Conservation (phyloP, 2,329 filamentous ascomycete species). For the Macrophomina tecta region DNA sequence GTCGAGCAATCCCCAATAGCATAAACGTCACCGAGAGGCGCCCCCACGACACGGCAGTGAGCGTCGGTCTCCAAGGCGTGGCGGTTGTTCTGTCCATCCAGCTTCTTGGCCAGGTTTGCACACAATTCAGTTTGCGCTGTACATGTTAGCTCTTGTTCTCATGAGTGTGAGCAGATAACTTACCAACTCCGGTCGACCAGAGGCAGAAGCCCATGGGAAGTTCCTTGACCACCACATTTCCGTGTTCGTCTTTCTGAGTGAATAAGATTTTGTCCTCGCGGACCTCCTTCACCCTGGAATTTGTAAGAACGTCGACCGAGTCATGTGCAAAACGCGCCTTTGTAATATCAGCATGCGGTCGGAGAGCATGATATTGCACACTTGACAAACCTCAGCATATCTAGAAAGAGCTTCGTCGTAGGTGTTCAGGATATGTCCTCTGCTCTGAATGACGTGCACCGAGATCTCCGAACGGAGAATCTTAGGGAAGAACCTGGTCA, state of each 20-base stretch:
- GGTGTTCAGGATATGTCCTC: conserved; percentile 94
- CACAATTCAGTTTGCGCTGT: conserved; percentile 77
- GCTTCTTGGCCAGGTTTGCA: conserved; percentile 75
- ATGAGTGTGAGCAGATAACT: conserved; percentile 34
- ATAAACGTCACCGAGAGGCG: conserved; percentile 92
- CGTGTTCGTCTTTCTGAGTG: conserved; percentile 77
- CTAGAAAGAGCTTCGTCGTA: conserved; percentile 94
- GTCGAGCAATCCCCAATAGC: conserved; percentile 96
- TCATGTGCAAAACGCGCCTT: conserved; percentile 84
- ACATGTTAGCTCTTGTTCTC: not conserved
- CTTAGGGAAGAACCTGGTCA: conserved; percentile 81
- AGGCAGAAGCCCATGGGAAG: conserved; percentile 95
- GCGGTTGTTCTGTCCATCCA: conserved; percentile 81
- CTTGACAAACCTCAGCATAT: conserved; percentile 73
- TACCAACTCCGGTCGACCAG: conserved; percentile 90
- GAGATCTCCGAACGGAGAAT: conserved; percentile 97
- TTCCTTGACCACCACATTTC: conserved; percentile 82
- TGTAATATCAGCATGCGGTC: not conserved
- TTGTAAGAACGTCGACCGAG: conserved; percentile 88
- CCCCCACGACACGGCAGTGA: conserved; percentile 85
- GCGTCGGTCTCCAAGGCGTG: conserved; percentile 94
- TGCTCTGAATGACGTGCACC: conserved; percentile 93
- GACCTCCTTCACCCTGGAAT: conserved; percentile 91
- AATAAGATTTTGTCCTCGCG: conserved; percentile 83
- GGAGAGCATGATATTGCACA: not conserved